phyloP scores from a whole-genome alignment of 2,329 filamentous ascomycete genomes.

The Claviceps pazoutovae region DNA sequence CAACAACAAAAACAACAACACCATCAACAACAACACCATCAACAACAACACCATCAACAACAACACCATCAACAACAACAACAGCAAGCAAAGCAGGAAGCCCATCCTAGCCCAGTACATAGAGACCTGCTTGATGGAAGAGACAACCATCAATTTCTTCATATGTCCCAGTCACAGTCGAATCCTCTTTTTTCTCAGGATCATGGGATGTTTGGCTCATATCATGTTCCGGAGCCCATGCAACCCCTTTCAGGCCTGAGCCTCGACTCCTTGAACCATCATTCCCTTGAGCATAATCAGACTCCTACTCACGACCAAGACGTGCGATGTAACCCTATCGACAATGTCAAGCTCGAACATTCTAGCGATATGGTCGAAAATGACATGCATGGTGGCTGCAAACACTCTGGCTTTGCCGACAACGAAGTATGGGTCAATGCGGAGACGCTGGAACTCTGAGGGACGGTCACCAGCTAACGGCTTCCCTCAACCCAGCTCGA shows the following conservation, averaged over 20 bases:
- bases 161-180: conserved; percentile 15
- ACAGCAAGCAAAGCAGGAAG: conserved; percentile 15
- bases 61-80: conserved; percentile 5
- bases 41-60: conserved; percentile 4
- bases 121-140: conserved; percentile 11
- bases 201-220: conserved; percentile 16
- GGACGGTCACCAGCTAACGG: neutral
- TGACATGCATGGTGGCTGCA: conserved; percentile 10
- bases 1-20: conserved; percentile 12
- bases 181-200: conserved; percentile 22
- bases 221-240: conserved; percentile 11
- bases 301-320: conserved; percentile 8
- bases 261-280: conserved; percentile 18
- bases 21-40: conserved; percentile 8
- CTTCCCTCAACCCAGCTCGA: neutral
- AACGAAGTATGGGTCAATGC: conserved; percentile 5
- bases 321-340: conserved; percentile 2
- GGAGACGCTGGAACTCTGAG: conserved; percentile 5
- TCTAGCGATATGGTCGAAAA: conserved; percentile 13
- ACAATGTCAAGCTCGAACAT: conserved; percentile 14
- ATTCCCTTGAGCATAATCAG: conserved; percentile 9
- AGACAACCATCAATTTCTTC: conserved; percentile 14
- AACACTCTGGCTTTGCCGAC: conserved; percentile 10
- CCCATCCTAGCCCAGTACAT: conserved; percentile 9
- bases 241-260: conserved; percentile 14